Conservation (phyloP, 768 basidiomycete species). For the Boletus pseudo-olivaceus region DNA sequence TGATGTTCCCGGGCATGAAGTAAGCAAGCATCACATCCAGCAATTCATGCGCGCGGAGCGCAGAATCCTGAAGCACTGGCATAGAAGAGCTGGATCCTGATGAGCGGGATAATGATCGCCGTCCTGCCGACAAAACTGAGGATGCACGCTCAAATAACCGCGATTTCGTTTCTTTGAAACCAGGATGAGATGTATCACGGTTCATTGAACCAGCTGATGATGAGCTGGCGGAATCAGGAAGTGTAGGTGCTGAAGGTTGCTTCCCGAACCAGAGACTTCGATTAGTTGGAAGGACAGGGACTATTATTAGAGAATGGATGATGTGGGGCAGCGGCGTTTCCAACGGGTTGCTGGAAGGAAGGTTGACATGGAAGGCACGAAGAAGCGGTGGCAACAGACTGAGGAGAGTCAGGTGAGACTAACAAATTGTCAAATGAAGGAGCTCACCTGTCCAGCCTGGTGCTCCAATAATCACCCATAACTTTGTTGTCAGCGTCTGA, state of each 20-base stretch:
- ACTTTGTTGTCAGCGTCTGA: conserved; percentile 38
- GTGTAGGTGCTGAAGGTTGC: conserved; percentile 33
- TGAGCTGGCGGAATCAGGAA: conserved; percentile 36
- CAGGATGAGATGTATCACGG: background rate
- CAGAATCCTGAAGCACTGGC: conserved; percentile 40
- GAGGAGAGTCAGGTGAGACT: background rate
- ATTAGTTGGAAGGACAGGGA: conserved; percentile 62
- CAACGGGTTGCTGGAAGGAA: conserved; percentile 60
- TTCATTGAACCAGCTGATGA: conserved; percentile 23
- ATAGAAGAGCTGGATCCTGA: conserved; percentile 38
- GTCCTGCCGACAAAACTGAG: conserved; percentile 28
- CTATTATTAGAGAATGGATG: conserved; percentile 75
- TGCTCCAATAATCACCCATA: conserved; percentile 74
- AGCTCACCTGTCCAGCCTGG: conserved; percentile 64
- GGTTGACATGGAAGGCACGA: conserved; percentile 63
- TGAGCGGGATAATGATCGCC: conserved; percentile 41
- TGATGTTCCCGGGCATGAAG: conserved; percentile 63
- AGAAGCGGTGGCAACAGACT: conserved; percentile 70
- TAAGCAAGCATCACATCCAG: conserved; percentile 56
- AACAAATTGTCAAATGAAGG: background rate
- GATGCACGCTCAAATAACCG: conserved; percentile 27
- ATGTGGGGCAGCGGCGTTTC: conserved; percentile 73
- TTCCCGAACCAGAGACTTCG: conserved; percentile 61
- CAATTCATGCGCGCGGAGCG: conserved; percentile 64
- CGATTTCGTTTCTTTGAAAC: conserved; percentile 22